These are phyloP conservation scores for Xerocomus brunneocitrinus DNA, from an alignment of 768 basidiomycete species.

Conservation along the genomic window DNA sequence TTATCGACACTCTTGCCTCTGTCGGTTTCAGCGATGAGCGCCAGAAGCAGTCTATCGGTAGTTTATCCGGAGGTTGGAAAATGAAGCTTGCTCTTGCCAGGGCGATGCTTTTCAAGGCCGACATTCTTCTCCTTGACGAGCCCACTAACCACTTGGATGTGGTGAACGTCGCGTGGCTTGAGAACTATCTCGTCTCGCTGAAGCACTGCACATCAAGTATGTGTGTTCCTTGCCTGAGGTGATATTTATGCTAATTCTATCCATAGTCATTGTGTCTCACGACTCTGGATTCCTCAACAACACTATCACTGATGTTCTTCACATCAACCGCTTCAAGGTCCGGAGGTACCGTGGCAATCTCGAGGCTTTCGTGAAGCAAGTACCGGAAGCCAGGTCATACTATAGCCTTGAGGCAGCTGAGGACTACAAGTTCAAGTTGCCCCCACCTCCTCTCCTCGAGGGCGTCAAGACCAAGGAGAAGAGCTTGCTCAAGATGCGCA, in stretches of 20 bases:
- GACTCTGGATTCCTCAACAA: conserved; percentile 97
- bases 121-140: conserved; percentile 94
- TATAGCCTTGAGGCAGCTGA: conserved; percentile 93
- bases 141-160: conserved; percentile 97
- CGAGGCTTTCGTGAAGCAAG: conserved; percentile 87
- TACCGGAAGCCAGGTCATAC: conserved; percentile 97
- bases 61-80: conserved; percentile 98
- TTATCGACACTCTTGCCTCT: conserved; percentile 76
- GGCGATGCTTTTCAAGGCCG: conserved; percentile 97
- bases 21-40: conserved; percentile 91
- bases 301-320: conserved; percentile 96
- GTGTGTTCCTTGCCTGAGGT: conserved; percentile 22
- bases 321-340: conserved; percentile 98
- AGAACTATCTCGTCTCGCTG: conserved; percentile 84
- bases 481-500: conserved; percentile 94
- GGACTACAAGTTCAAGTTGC: conserved; percentile 98
- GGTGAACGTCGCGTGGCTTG: conserved; percentile 96
- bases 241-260: conserved; percentile 4
- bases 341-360: conserved; percentile 94
- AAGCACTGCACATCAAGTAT: conserved; percentile 88
- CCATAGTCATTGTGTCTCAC: conserved; percentile 89
- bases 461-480: conserved; percentile 99
- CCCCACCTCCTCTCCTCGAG: conserved; percentile 93
- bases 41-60: conserved; percentile 81
- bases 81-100: conserved; percentile 98